A percentile compares a stretch with the other conserved stretches of the same genome.
phyloP scores from a whole-genome alignment of 2,329 filamentous ascomycete genomes.

The Cladophialophora exuberans region DNA sequence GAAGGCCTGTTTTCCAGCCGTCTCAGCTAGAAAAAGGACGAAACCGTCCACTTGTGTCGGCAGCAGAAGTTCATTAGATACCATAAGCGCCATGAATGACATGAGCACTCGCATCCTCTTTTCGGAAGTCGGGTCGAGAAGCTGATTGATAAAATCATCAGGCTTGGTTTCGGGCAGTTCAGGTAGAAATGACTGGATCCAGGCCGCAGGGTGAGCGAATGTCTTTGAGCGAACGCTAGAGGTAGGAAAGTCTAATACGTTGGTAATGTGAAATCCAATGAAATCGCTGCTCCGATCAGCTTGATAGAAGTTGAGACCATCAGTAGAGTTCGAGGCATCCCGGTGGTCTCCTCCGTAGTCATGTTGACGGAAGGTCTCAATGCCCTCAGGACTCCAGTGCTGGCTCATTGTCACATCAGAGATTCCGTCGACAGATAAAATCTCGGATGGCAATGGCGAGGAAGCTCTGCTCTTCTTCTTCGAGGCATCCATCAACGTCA shows the following conservation, averaged over 20 bases:
- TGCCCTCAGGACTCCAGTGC: too few species aligned
- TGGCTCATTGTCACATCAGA: not conserved
- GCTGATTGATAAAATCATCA: not conserved
- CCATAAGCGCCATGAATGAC: slow-evolving; percentile 6
- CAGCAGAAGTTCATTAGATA: not conserved
- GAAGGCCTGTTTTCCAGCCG: slow-evolving; percentile 2
- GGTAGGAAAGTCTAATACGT: not conserved
- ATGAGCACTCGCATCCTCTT: slow-evolving; percentile 6
- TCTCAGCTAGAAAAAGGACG: not conserved
- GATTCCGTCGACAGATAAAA: not conserved
- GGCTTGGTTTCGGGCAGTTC: not conserved
- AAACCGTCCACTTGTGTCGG: not conserved
- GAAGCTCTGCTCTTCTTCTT: not conserved
- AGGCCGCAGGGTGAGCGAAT: not conserved
- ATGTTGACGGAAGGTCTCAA: too few species aligned
- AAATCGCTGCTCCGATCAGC: not conserved
- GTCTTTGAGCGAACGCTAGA: not conserved
- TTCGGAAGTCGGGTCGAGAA: not conserved
- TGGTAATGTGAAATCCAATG: not conserved
- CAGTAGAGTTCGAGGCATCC: not conserved
- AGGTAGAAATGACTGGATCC: not conserved
- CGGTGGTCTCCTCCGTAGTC: too few species aligned
- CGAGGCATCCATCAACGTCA: not conserved
- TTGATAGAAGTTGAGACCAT: not conserved
- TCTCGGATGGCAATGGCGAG: not conserved